These are phyloP conservation scores for Arthroderma uncinatum DNA, from an alignment of 2,329 filamentous ascomycete genomes.

Conservation along the genomic window DNA sequence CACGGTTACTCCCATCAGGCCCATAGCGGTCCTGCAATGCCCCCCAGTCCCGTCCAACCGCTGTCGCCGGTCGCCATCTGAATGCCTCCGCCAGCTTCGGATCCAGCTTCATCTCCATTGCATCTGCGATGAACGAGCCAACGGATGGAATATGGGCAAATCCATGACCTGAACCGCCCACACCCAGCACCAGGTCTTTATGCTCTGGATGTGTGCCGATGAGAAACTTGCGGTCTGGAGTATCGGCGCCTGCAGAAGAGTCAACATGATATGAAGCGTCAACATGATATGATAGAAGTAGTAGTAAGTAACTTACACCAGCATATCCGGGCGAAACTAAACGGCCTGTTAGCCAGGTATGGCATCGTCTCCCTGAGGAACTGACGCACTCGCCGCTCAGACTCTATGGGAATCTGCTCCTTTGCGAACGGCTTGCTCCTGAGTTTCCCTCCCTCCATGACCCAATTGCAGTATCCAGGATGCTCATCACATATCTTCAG, in stretches of 20 bases:
- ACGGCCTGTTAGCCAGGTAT: constrained; percentile 28
- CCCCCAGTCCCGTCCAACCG: not conserved
- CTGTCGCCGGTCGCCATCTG: constrained; percentile 37
- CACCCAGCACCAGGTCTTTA: constrained; percentile 36
- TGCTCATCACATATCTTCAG: constrained; percentile 42
- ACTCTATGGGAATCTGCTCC: constrained; percentile 36
- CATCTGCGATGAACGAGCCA: constrained; percentile 41
- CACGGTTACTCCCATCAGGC: not conserved
- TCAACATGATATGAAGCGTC: constrained; percentile 18
- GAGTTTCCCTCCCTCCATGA: constrained; percentile 13
- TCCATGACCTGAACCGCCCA: constrained; percentile 43
- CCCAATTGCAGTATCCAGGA: constrained; percentile 45
- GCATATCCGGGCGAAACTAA: not conserved
- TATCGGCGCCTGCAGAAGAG: constrained; percentile 43
- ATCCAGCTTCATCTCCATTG: constrained; percentile 37
- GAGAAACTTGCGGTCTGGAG: constrained; percentile 43
- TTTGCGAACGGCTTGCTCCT: constrained; percentile 17
- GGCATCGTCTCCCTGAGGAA: constrained; percentile 41
- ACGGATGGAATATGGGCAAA: constrained; percentile 45
- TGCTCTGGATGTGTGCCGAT: constrained; percentile 41
- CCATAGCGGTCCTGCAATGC: not conserved
- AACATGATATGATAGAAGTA: not conserved
- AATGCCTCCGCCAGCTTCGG: constrained; percentile 34
- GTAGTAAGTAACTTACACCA: not conserved
- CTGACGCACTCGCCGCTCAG: constrained; percentile 37